phyloP scores from a whole-genome alignment of 352 stramenopile genomes.

The Pythium dissotocum region DNA sequence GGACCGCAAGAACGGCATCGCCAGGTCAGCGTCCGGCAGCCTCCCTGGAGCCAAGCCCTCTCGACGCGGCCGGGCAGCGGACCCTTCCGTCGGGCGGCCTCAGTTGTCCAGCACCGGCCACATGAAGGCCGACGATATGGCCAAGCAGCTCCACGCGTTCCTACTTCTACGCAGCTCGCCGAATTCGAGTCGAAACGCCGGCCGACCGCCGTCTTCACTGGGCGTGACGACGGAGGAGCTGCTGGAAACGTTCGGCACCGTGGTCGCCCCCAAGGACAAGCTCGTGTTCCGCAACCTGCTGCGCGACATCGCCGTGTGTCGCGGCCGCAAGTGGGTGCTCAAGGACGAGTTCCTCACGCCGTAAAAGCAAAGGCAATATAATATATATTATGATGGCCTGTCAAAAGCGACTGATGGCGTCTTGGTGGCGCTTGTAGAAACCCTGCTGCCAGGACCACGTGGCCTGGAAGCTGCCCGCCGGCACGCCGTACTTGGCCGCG shows the following conservation, averaged over 20 bases:
- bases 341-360: slow-evolving; percentile 52
- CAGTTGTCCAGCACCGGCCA: slow-evolving; percentile 29
- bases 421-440: slow-evolving; percentile 42
- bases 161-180: slow-evolving; percentile 39
- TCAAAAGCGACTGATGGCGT: slow-evolving; percentile 26
- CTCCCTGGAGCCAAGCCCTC: no score
- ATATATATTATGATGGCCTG: not conserved
- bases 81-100: not conserved
- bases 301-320: slow-evolving; percentile 78
- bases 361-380: not conserved
- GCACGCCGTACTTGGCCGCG: slow-evolving; percentile 37
- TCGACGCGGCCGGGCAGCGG: not conserved
- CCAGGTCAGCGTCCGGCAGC: not conserved
- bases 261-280: slow-evolving; percentile 88
- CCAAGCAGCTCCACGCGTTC: slow-evolving; percentile 82
- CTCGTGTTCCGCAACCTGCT: slow-evolving; percentile 85
- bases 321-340: slow-evolving; percentile 67
- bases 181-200: not conserved
- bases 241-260: slow-evolving; percentile 81
- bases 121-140: slow-evolving; percentile 59
- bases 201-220: slow-evolving; percentile 26
- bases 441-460: slow-evolving; percentile 50
- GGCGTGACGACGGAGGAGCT: slow-evolving; percentile 90
- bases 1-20: slow-evolving; percentile 42
- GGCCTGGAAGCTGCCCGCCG: slow-evolving; percentile 37